Evolutionary conservation across 305 asterid species (phyloP).

Genomic region (Petunia hybrid): DNA sequence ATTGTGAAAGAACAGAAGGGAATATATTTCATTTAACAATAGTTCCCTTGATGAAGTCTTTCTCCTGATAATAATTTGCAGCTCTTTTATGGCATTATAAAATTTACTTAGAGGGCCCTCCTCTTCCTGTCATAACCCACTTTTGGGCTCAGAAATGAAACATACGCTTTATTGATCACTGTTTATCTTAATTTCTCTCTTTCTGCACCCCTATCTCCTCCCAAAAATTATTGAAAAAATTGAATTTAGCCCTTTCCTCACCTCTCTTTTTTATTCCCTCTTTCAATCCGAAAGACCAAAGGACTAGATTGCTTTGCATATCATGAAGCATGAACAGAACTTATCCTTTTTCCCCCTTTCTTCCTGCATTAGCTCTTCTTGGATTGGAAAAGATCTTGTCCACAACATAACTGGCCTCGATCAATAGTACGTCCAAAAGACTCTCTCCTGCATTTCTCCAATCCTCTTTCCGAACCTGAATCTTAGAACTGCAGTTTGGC

Average conservation of each 20-base stretch:
- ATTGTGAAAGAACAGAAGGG: slow-evolving; percentile 10
- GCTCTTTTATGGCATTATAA: slow-evolving; percentile 1
- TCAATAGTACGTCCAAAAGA: slow-evolving; percentile 11
- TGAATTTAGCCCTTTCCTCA: background rate
- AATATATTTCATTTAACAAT: background rate
- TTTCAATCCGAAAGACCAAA: background rate
- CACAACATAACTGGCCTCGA: background rate
- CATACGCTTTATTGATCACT: background rate
- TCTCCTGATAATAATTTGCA: slow-evolving; percentile 5
- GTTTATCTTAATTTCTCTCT: background rate
- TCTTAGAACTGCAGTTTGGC: no score
- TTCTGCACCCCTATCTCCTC: background rate
- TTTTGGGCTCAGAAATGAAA: background rate
- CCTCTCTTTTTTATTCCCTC: background rate
- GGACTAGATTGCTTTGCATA: background rate
- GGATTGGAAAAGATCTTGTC: background rate
- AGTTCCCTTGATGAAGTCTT: slow-evolving; percentile 18
- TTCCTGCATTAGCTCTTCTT: background rate
- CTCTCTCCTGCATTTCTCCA: slow-evolving; percentile 5
- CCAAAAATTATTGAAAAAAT: background rate
- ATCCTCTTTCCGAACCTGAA: background rate
- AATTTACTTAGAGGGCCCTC: background rate
- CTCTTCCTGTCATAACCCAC: slow-evolving; percentile 14
- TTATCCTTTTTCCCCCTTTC: background rate
- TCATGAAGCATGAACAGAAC: background rate